Evolutionary conservation across 805 yeast genomes (phyloP).

Genomic region (Cephaloascus fragrans): DNA sequence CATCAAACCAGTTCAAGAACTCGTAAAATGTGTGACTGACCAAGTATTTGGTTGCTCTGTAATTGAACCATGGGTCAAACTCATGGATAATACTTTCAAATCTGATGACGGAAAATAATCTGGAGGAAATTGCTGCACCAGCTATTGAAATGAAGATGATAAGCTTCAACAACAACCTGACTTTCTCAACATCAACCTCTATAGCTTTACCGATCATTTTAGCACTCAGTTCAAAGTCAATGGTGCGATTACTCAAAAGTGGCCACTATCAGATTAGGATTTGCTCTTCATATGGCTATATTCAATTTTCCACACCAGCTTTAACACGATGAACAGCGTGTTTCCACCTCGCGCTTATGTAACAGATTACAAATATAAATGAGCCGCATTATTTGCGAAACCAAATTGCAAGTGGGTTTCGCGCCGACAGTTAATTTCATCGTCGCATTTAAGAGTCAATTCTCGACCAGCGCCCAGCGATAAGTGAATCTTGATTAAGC

Average conservation of each 20-base stretch:
- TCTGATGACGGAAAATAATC: conserved; percentile 92
- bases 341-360: no score
- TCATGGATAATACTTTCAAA: conserved; percentile 97
- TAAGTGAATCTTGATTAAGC: no score
- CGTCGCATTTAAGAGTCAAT: no score
- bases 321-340: neutral
- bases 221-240: neutral
- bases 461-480: no score
- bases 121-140: conserved; percentile 85
- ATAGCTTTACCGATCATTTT: neutral
- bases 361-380: no score
- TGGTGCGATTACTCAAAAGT: no score
- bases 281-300: no score
- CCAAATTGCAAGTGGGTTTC: no score
- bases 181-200: conserved; percentile 6
- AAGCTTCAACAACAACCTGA: conserved; percentile 41
- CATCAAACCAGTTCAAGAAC: conserved; percentile 97
- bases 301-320: no score
- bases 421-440: no score
- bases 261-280: no score
- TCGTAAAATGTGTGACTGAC: conserved; percentile 79
- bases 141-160: conserved; percentile 69
- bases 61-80: conserved; percentile 96
- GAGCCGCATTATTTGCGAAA: no score
- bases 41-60: conserved; percentile 88